Evolutionary conservation across 1,284 basidiomycete species (phyloP).

Genomic region (Sparassis latifolia): DNA sequence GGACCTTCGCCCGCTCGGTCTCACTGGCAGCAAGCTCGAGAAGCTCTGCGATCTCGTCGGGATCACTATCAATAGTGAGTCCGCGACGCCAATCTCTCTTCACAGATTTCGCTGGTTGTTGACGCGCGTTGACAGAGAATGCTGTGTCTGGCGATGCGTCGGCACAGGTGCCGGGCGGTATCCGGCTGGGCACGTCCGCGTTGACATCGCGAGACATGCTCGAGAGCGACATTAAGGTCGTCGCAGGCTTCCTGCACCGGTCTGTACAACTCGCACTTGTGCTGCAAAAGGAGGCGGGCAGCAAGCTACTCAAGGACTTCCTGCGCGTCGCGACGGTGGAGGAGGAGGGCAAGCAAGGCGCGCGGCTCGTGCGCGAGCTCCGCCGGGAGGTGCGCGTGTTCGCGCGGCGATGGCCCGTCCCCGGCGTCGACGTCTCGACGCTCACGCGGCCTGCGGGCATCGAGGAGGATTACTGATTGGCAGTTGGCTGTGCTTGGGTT

Average conservation of each 20-base stretch:
- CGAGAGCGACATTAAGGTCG: constrained; percentile 81
- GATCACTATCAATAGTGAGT: constrained; percentile 91
- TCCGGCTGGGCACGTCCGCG: constrained; percentile 93
- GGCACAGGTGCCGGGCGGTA: constrained; percentile 95
- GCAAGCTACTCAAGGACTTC: constrained; percentile 96
- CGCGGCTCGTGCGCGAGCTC: constrained; percentile 66
- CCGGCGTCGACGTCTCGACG: constrained; percentile 74
- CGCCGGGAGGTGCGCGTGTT: constrained; percentile 74
- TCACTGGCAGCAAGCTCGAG: constrained; percentile 98
- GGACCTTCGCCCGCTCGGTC: constrained; percentile 92
- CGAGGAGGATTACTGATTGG: constrained; percentile 39
- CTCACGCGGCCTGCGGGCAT: constrained; percentile 63
- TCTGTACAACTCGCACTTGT: constrained; percentile 82
- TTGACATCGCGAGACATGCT: constrained; percentile 93
- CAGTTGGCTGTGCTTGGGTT: not conserved
- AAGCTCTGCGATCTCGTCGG: constrained; percentile 97
- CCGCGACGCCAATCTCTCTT: not conserved
- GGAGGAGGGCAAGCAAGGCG: constrained; percentile 68
- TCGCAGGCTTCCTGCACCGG: constrained; percentile 90
- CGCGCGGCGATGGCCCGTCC: constrained; percentile 85
- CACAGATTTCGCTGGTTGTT: not conserved
- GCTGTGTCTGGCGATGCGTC: constrained; percentile 94
- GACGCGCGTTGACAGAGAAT: constrained; percentile 61
- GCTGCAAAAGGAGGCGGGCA: constrained; percentile 92
- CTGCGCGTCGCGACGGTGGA: constrained; percentile 74